Percentiles rank a stretch among this genome's conserved stretches.
These are phyloP conservation scores for Verbena officinalis DNA, from an alignment of 257 asterid genomes.

Conservation along the genomic window DNA sequence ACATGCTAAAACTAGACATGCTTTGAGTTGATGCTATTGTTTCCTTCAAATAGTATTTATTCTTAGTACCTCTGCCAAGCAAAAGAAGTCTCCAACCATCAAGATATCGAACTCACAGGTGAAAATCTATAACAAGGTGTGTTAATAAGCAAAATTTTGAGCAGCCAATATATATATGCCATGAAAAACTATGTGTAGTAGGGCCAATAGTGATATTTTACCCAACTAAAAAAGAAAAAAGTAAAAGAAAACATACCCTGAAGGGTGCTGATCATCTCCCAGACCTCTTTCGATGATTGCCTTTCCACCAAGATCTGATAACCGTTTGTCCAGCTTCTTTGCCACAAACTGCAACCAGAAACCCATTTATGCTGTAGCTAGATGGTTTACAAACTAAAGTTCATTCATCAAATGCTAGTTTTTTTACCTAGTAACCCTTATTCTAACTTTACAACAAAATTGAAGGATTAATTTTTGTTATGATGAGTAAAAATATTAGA, in stretches of 20 bases:
- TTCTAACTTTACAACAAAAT: slow-evolving; percentile 9
- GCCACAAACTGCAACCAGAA: slow-evolving; percentile 82
- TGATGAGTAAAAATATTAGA: not conserved
- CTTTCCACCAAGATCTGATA: slow-evolving; percentile 76
- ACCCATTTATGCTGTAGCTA: slow-evolving; percentile 11
- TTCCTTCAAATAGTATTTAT: not conserved
- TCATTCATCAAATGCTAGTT: not conserved
- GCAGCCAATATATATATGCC: slow-evolving; percentile 11
- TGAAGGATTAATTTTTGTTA: not conserved
- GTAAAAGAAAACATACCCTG: slow-evolving; percentile 62
- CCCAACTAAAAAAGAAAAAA: too few species aligned
- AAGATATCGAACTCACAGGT: not conserved
- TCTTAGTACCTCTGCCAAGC: not conserved
- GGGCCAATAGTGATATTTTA: slow-evolving; percentile 13
- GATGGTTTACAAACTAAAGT: slow-evolving; percentile 11
- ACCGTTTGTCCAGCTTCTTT: slow-evolving; percentile 93
- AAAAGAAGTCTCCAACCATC: not conserved
- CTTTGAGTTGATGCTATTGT: not conserved
- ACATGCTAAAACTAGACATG: not conserved
- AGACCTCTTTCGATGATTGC: slow-evolving; percentile 81
- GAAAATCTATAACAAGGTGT: slow-evolving; percentile 1
- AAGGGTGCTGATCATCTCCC: slow-evolving; percentile 97
- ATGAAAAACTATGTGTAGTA: slow-evolving; percentile 11
- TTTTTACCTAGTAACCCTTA: not conserved
- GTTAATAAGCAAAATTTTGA: slow-evolving; percentile 11